Base-by-base conservation (phyloP, 768 basidiomycete genomes). In the Leccinum variicolor region DNA sequence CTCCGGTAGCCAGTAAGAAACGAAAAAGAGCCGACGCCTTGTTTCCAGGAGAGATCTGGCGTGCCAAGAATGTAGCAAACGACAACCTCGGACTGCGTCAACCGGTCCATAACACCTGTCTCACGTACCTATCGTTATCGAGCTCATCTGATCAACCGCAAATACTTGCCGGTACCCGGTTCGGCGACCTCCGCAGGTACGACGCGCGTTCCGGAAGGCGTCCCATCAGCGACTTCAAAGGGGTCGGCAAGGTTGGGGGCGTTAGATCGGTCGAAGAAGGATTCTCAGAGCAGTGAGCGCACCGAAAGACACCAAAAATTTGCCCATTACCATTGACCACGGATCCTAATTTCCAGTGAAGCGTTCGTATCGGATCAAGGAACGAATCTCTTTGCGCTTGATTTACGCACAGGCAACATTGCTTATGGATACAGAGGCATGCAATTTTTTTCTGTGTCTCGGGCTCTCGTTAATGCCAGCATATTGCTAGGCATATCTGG, bases 61-160 rank as follows among this genome's bases (percentile, higher is more conserved):
- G 92, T 55, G 91, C 91, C 10, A 89, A 87, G 71, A 94, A 94
- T 69, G 88, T 90, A 5, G 79, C 84, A n/a, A 89, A 92, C 62
- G 92, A 94, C 64, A 69, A 74, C 48, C 78, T 94, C 5, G 82
- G 81, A 50, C 79, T 94, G 15, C 86, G 92, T 14, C 88, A 89
- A 62, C 90, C 90, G 0, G 81, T 94, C 47, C 83, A 87, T 34
- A 87, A 90, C 56, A 87, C 86, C 0, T 81, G 85, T 14, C 75
- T 94, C 26, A 73, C 83, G 3, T 90, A 84, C 64, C 68, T 90
- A 3, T 71, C 78, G 6, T 66, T 78, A 4, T 75, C 76, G 61
- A 29, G 63, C 11, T 26, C 69, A 59, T n/a, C 69, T 55, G 54
- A 63, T 41, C 70, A 73, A 19, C 77, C 81, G 33, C 81, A 86